Evolutionary conservation across 495 filamentous ascomycete species (phyloP), one percentile per base, ranked within the genome.

Genomic region (Thozetella sp.): DNA sequence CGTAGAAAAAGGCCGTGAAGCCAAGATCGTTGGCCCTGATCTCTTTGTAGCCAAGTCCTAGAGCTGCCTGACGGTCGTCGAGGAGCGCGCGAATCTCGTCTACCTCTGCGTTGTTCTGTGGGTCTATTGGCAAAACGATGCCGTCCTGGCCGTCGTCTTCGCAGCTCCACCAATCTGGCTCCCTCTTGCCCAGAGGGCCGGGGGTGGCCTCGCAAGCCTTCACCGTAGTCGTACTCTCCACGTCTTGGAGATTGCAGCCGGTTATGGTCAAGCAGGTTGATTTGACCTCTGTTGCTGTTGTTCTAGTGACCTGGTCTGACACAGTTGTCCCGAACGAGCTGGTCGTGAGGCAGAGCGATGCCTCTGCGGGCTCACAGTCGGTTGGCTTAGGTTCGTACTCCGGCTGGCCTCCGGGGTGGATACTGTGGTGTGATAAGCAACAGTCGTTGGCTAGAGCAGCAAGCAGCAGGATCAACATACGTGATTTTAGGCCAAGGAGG

Each of bases 161-260:
- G 23, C 30, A 37, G 30, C 15, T 15, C 30, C 30, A 37, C 15
- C 6, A 15, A 37, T 6, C n/a, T n/a, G n/a, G 6, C 30, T 37
- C 30, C 15, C 30, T 6, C 30, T 37, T 37, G 15, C 30, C 30
- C 30, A 37, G 30, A 37, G 30, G 30, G 30, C 30, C 30, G 30
- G 30, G 23, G 51, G 51, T 54, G n/a, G 51, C 23, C 51, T 37
- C 6, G 22, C 51, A 54, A 25, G 23, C 6, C 17, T 54, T 23
- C 15, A 25, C 51, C 17, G 51, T 54, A 17, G 24, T 54, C 23
- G 51, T 22, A 27, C 23, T 27, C 51, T 54, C 51, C 23, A 54
- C 51, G 23, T 54, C 51, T 17, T 27, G n/a, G 51, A 54, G 27
- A 27, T 54, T 54, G 51, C 51, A 54, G n/a, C 51, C 51, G 24